Evolutionary conservation across 2,329 filamentous ascomycete species (phyloP).

Genomic region (Knufia fluminis): DNA sequence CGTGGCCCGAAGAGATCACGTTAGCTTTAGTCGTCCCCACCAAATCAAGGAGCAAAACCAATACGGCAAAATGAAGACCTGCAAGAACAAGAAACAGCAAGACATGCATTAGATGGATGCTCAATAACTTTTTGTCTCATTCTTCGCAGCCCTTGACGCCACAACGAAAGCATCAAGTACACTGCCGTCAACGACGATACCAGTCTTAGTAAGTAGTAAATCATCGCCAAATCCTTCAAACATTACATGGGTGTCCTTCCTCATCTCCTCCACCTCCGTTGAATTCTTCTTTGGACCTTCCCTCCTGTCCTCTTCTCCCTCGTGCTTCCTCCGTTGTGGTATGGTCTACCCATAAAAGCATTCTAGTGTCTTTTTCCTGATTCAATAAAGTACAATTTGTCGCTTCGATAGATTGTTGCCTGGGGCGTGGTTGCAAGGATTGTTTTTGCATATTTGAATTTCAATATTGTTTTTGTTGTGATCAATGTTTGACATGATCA

Average conservation of each 20-base stretch:
- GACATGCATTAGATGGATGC: no score
- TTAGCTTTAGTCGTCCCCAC: no score
- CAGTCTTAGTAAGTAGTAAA: neutral
- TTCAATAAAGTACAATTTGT: neutral
- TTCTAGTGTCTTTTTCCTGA: neutral
- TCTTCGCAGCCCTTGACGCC: conserved; percentile 1
- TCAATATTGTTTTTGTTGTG: neutral
- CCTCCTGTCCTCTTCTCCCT: neutral
- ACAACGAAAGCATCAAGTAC: conserved; percentile 1
- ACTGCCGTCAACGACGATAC: neutral
- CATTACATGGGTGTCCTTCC: neutral
- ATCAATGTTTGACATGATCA: neutral
- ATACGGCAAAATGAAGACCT: no score
- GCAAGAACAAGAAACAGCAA: neutral
- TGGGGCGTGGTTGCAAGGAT: neutral
- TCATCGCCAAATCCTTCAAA: neutral
- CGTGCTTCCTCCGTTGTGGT: neutral
- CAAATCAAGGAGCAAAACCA: no score
- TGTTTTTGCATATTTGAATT: neutral
- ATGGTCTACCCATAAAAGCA: neutral
- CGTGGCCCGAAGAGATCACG: no score
- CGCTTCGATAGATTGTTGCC: neutral
- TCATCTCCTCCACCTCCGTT: neutral
- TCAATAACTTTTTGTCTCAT: neutral
- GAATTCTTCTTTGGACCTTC: neutral